Percentiles rank a stretch among this genome's conserved stretches.
phyloP scores from a whole-genome alignment of 768 basidiomycete species.

The Auricularia auricula-judae region DNA sequence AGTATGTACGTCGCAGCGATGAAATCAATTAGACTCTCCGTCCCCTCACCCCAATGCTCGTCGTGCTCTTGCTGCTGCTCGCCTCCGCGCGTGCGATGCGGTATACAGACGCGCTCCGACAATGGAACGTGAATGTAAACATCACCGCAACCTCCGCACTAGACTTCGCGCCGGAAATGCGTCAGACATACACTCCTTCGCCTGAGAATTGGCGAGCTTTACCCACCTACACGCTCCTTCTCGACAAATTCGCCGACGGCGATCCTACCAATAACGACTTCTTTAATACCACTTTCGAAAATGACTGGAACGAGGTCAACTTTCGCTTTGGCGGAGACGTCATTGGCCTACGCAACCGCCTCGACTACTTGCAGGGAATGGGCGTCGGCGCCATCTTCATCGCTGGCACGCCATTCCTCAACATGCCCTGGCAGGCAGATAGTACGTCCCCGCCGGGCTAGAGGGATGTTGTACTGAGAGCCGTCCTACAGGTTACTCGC shows the following conservation, averaged over 20 bases:
- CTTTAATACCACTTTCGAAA: slow-evolving; percentile 69
- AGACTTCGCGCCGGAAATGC: slow-evolving; percentile 48
- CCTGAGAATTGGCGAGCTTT: slow-evolving; percentile 79
- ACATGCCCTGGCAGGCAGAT: slow-evolving; percentile 97
- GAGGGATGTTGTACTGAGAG: slow-evolving; percentile 5
- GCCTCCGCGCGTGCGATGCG: slow-evolving; percentile 42
- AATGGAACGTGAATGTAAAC: slow-evolving; percentile 75
- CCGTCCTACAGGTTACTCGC: slow-evolving; percentile 64
- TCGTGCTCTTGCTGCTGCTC: slow-evolving; percentile 27
- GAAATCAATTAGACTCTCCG: background rate
- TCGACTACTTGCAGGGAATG: slow-evolving; percentile 89
- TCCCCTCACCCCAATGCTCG: slow-evolving; percentile 8
- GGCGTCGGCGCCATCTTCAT: slow-evolving; percentile 78
- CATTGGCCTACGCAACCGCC: slow-evolving; percentile 55
- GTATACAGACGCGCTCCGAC: slow-evolving; percentile 50
- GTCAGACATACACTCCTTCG: slow-evolving; percentile 63
- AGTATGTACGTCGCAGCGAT: background rate
- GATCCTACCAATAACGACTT: slow-evolving; percentile 88
- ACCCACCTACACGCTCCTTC: slow-evolving; percentile 68
- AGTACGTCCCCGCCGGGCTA: slow-evolving; percentile 41
- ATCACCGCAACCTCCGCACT: slow-evolving; percentile 54
- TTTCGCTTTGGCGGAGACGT: slow-evolving; percentile 85
- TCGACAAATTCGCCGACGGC: slow-evolving; percentile 93
- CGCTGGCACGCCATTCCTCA: slow-evolving; percentile 85
- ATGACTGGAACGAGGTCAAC: slow-evolving; percentile 81